Percentiles rank a stretch among this genome's conserved stretches.
These are phyloP conservation scores for Excoecaria agallocha DNA, from an alignment of 345 rosid species.

Conservation along the genomic window DNA sequence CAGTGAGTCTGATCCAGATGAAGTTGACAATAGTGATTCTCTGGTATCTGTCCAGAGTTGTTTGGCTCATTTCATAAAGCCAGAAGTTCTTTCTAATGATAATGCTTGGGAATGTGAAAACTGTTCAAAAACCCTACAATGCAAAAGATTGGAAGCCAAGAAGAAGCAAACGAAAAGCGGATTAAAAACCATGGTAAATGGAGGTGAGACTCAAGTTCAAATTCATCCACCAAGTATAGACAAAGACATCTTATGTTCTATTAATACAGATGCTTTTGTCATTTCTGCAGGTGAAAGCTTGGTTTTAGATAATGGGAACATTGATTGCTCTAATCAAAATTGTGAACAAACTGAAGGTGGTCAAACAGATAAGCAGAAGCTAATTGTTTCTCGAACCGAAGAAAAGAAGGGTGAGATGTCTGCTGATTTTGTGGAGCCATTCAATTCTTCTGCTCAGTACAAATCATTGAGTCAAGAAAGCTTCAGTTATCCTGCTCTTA, in stretches of 20 bases:
- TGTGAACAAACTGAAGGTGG: constrained; percentile 26
- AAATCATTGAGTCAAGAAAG: constrained; percentile 36
- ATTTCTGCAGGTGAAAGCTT: constrained; percentile 20
- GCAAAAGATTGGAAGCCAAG: constrained; percentile 43
- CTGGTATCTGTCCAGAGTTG: constrained; percentile 91
- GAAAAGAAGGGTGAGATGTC: constrained; percentile 21
- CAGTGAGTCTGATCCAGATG: constrained; percentile 94
- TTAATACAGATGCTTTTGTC: constrained; percentile 14
- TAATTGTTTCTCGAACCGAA: constrained; percentile 15
- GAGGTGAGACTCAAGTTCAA: constrained; percentile 30
- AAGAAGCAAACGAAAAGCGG: constrained; percentile 34
- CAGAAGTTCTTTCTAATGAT: constrained; percentile 79
- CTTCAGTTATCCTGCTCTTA: constrained; percentile 28
- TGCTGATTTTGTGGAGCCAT: constrained; percentile 24
- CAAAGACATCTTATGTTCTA: constrained; percentile 15
- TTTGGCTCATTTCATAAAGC: constrained; percentile 75
- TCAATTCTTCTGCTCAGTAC: constrained; percentile 24
- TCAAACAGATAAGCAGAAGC: constrained; percentile 19
- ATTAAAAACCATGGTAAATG: constrained; percentile 21
- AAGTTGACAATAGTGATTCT: constrained; percentile 82
- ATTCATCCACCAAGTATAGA: constrained; percentile 17
- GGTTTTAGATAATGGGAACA: constrained; percentile 25
- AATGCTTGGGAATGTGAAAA: constrained; percentile 98
- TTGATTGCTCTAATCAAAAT: constrained; percentile 26
- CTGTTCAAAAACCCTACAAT: constrained; percentile 56